A percentile compares a stretch with the other conserved stretches of the same genome.
phyloP scores from a whole-genome alignment of 140 eudicot species.

The Cichorium intybus region DNA sequence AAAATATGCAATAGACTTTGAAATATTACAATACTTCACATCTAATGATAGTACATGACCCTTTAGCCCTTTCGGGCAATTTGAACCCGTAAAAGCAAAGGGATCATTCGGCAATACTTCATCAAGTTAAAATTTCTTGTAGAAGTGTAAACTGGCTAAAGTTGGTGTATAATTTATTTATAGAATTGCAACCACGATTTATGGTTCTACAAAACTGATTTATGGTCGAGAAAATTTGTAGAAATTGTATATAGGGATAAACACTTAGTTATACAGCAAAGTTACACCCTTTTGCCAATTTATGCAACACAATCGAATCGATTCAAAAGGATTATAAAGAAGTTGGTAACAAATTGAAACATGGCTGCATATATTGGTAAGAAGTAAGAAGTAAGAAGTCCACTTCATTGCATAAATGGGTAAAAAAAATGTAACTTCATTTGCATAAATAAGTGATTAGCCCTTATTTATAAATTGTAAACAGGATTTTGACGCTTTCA shows the following conservation, averaged over 20 bases:
- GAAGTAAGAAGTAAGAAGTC: no score
- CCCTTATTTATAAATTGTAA: background rate
- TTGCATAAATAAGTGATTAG: background rate
- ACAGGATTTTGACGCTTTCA: constrained; percentile 5
- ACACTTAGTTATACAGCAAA: background rate
- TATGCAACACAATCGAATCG: no score
- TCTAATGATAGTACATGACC: background rate
- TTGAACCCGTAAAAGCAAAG: constrained; percentile 1
- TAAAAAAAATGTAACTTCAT: background rate
- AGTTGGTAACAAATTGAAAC: background rate
- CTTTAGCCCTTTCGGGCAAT: constrained; percentile 5
- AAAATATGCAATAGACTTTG: constrained; percentile 5
- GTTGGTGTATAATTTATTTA: background rate
- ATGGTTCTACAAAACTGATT: background rate
- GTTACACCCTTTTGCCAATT: background rate
- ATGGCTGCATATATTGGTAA: background rate
- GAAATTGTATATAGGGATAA: background rate
- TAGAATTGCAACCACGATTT: background rate
- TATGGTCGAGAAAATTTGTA: background rate
- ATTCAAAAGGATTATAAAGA: no score
- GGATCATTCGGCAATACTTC: background rate
- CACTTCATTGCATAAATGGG: background rate
- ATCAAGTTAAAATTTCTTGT: background rate
- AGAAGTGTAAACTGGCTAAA: background rate
- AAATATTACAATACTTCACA: no score